phyloP scores from a whole-genome alignment of 1,139 yeast genomes.

The Pichia sp. region DNA sequence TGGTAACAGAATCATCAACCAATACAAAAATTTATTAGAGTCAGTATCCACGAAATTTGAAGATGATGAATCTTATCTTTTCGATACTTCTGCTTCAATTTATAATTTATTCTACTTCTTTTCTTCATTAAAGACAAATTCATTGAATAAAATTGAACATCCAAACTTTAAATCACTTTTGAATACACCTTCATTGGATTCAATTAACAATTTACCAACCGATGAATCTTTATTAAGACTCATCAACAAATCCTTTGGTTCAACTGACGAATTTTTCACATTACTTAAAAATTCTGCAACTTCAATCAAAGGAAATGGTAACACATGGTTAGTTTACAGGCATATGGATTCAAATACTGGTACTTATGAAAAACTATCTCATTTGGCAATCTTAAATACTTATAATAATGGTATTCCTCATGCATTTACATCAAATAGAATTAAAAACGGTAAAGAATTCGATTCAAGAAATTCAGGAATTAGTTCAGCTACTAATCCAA shows the following conservation, averaged over 20 bases:
- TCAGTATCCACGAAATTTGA: conserved; percentile 35
- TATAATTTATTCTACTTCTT: conserved; percentile 56
- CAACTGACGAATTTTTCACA: conserved; percentile 59
- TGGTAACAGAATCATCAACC: conserved; percentile 27
- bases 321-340: conserved; percentile 45
- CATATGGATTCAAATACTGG: conserved; percentile 15
- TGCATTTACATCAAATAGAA: conserved; percentile 46
- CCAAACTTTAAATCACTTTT: conserved; percentile 35
- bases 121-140: conserved; percentile 38
- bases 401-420: conserved; percentile 68
- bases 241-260: conserved; percentile 55
- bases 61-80: conserved; percentile 35
- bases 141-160: conserved; percentile 17
- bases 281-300: conserved; percentile 54
- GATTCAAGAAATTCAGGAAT: conserved; percentile 16
- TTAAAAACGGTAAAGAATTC: conserved; percentile 27
- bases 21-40: conserved; percentile 33
- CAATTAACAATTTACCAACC: conserved; percentile 18
- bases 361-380: conserved; percentile 25
- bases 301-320: conserved; percentile 69
- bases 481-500: not conserved
- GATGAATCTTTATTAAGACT: conserved; percentile 31
- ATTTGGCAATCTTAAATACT: conserved; percentile 63
- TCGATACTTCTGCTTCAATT: conserved; percentile 53
- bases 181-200: conserved; percentile 4